Evolutionary conservation across 768 basidiomycete species (phyloP), one percentile per base, ranked within the genome.

Genomic region (Pisolithus tinctorius): DNA sequence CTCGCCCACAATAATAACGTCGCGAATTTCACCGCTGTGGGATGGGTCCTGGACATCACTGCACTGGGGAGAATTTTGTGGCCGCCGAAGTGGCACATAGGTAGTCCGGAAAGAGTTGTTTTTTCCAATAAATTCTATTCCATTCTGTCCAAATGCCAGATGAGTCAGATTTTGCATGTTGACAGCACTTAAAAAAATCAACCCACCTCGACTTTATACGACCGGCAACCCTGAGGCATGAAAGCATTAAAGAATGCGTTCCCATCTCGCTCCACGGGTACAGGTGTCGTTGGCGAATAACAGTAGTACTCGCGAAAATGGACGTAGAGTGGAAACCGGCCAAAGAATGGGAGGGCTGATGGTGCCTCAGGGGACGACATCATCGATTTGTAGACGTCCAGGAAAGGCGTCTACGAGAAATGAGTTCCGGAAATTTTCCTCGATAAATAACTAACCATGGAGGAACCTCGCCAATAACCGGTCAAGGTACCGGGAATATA

Each of bases 1-100:
- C 65, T 72, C 67, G 38, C 80, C 80, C 4, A 75, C 77, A 45
- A 82, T 71, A 50, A 82, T 73, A 45, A 82, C 67, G 60, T 82
- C 80, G 8, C 63, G 62, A 30, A 70, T 60, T 26, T 60, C 63
- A 49, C 20, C 42, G 34, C 13, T 50, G 27, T 55, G 43, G 38
- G 9, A 27, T 26, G n/a, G 27, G 45, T 61, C 60, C 31, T 39
- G 56, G 27, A 56, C 51, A 4, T 58, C 54, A 41, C 46, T 34
- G 17, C 55, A 39, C 38, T 47, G 49, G 36, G 48, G 51, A 20
- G 60, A 48, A 30, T 52, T 49, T 37, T 55, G 52, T 10, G 61
- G 67, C 25, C 45, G 56, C 26, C 55, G 60, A 49, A 63, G 63
- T 1, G 72, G 74, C 37, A 68, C 61, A 52, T 82, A 82, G 47